These are phyloP conservation scores for Cryptococcus neoformans DNA, from an alignment of 1,284 basidiomycete species.

Conservation along the genomic window DNA sequence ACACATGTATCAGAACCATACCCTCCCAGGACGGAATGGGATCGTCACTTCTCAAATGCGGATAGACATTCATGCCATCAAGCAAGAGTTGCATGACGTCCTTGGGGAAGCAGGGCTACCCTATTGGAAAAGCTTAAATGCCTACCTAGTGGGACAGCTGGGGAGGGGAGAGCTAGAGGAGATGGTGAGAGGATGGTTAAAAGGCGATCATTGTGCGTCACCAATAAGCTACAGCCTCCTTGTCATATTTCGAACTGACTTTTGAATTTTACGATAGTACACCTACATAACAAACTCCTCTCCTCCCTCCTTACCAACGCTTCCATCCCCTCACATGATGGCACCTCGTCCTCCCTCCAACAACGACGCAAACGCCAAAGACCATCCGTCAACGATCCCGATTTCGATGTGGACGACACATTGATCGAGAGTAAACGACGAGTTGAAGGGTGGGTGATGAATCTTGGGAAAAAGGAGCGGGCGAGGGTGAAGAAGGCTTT, in stretches of 20 bases:
- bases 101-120: slow-evolving; percentile 65
- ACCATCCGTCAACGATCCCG: slow-evolving; percentile 25
- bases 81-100: slow-evolving; percentile 73
- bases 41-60: too few relatives aligned
- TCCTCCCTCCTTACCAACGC: slow-evolving; percentile 45
- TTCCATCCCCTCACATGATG: slow-evolving; percentile 26
- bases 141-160: slow-evolving; percentile 45
- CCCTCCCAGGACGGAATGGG: too few relatives aligned
- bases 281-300: slow-evolving; percentile 46
- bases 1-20: too few relatives aligned
- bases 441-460: slow-evolving; percentile 39
- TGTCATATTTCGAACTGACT: too few relatives aligned
- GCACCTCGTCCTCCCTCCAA: slow-evolving; percentile 14
- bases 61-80: slow-evolving; percentile 52
- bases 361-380: slow-evolving; percentile 29
- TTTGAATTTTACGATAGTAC: slow-evolving; percentile 20
- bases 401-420: slow-evolving; percentile 37
- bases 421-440: slow-evolving; percentile 35
- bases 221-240: too few relatives aligned
- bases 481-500: slow-evolving; percentile 27
- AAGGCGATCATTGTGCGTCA: slow-evolving; percentile 39
- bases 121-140: slow-evolving; percentile 48
- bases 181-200: slow-evolving; percentile 40
- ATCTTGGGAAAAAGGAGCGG: slow-evolving; percentile 35
- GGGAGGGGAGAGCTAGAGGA: slow-evolving; percentile 39